phyloP scores from a whole-genome alignment of 2,329 filamentous ascomycete genomes.

The Sporothrix brasiliensis region DNA sequence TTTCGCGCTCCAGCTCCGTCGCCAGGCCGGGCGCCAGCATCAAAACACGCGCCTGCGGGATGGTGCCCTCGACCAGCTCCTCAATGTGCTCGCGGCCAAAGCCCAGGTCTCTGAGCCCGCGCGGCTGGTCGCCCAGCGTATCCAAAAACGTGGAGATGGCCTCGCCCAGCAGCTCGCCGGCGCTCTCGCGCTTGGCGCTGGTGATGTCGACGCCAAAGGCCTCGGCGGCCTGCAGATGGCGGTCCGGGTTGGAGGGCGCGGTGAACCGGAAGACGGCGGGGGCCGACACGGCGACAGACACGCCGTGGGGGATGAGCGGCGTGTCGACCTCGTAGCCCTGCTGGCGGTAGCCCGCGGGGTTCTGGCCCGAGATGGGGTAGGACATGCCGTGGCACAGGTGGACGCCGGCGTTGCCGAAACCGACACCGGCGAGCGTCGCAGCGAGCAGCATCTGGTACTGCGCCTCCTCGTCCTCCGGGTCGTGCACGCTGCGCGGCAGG shows the following conservation, averaged over 20 bases:
- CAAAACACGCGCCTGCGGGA: constrained; percentile 87
- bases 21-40: constrained; percentile 85
- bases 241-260: constrained; percentile 74
- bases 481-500: constrained; percentile 80
- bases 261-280: constrained; percentile 58
- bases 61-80: constrained; percentile 85
- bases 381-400: constrained; percentile 86
- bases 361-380: constrained; percentile 95
- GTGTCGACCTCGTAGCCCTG: constrained; percentile 75
- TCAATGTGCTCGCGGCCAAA: constrained; percentile 78
- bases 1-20: constrained; percentile 68
- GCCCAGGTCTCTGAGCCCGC: constrained; percentile 79
- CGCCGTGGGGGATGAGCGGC: constrained; percentile 91
- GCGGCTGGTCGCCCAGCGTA: constrained; percentile 85
- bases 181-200: constrained; percentile 84
- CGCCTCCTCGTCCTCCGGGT: constrained; percentile 89
- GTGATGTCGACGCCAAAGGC: constrained; percentile 66
- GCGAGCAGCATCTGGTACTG: constrained; percentile 95
- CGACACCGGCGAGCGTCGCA: constrained; percentile 88
- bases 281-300: constrained; percentile 67
- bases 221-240: constrained; percentile 68
- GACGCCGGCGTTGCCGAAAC: constrained; percentile 96
- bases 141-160: constrained; percentile 80
- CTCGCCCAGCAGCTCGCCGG: constrained; percentile 84
- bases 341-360: constrained; percentile 80